Conservation (phyloP, 1,284 basidiomycete species). For the Fomitiporia mediterranea region DNA sequence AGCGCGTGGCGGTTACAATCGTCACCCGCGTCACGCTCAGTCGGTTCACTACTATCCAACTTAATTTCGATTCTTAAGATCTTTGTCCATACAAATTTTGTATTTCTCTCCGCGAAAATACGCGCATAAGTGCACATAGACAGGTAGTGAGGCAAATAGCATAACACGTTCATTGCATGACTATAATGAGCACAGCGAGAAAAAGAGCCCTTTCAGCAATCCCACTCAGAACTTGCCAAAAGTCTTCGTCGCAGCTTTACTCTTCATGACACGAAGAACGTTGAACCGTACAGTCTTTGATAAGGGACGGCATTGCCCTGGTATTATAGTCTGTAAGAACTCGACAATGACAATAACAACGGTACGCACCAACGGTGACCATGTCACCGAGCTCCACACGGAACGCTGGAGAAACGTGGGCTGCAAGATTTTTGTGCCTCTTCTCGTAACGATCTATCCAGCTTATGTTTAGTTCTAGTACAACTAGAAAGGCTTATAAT, state of each 20-base stretch:
- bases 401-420: slow-evolving; percentile 97
- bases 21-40: neutral
- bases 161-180: slow-evolving; percentile 25
- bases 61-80: too few relatives aligned
- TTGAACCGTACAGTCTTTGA: slow-evolving; percentile 99
- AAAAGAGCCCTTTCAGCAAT: neutral
- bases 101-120: neutral
- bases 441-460: slow-evolving; percentile 87
- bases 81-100: neutral
- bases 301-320: slow-evolving; percentile 96
- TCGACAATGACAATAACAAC: neutral
- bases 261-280: slow-evolving; percentile 88
- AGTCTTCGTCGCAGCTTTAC: slow-evolving; percentile 82
- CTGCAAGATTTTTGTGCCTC: slow-evolving; percentile 98
- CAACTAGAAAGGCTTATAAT: slow-evolving; percentile 20
- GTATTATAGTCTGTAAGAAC: neutral
- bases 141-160: slow-evolving; percentile 6
- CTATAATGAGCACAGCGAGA: slow-evolving; percentile 21
- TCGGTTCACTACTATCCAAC: neutral
- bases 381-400: slow-evolving; percentile 90
- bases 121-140: slow-evolving; percentile 11
- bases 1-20: neutral
- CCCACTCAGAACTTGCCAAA: slow-evolving; percentile 89
- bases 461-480: slow-evolving; percentile 7
- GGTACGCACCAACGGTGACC: slow-evolving; percentile 87